Evolutionary conservation across 106 monocot genomes (phyloP), one percentile per base, ranked within the genome.

Genomic region (Alisma plantagoaquatica): DNA sequence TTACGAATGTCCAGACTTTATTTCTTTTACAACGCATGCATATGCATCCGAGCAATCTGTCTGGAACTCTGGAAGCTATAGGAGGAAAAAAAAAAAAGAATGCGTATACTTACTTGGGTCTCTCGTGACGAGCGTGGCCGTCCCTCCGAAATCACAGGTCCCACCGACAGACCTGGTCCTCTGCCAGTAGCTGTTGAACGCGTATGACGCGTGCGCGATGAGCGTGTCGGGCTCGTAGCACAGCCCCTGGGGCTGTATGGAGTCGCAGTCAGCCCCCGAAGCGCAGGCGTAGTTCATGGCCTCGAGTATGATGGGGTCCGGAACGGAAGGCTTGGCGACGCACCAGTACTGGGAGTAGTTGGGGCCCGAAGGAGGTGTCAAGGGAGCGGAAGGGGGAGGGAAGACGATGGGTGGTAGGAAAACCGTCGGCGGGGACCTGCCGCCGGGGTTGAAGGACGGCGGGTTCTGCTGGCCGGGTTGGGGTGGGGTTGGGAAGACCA

Each of bases 111-210:
- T 51, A 68, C 67, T 59, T 59, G 67, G 67, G 29, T 59, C 53
- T 12, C 49, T 49, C 21, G 29, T 33, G 29, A 59, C 33, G n/a
- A 68, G 59, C 18, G 41, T 51, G 15, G 67, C 67, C 9, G 51
- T 59, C 10, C 58, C 67, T 15, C 33, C 28, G 15, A 68, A 68
- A 19, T 46, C 46, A 32, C 67, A 59, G 50, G 41, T 68, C 2
- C 67, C 57, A 1, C 67, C 67, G 22, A n/a, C 27, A 5, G 20
- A 20, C 55, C 62, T 74, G 7, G 59, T 49, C 58, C 43, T 68
- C 59, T 68, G 81, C 71, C 81, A 87, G 49, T 87, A 82, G 46
- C 78, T 81, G 62, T 87, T 87, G 69, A 83, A 88, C 31, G 83
- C 88, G 10, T 48, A 88, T 1, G 75, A 79, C 43, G 83, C 79